A percentile compares a stretch with the other conserved stretches of the same genome.
phyloP scores from a whole-genome alignment of 176 grass and related monocot genomes.

The Leersia perrieri region DNA sequence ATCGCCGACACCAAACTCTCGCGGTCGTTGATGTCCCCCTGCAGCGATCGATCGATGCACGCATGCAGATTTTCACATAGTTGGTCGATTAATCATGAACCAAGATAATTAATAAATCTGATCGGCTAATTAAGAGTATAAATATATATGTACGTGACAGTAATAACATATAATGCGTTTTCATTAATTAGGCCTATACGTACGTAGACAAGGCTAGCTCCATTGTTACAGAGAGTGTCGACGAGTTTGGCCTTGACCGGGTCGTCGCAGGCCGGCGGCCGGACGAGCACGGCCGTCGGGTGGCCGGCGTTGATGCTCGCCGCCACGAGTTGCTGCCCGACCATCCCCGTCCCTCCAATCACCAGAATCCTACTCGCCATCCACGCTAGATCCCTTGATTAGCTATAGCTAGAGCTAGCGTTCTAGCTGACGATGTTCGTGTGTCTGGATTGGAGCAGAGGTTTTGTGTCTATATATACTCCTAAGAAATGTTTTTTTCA shows the following conservation, averaged over 20 bases:
- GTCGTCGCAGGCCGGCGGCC: background rate
- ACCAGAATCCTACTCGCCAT: slow-evolving; percentile 29
- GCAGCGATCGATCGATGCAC: background rate
- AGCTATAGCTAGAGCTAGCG: too few relatives aligned
- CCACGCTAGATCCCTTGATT: too few relatives aligned
- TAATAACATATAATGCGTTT: too few relatives aligned
- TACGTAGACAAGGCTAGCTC: slow-evolving; percentile 1
- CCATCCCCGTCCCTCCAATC: slow-evolving; percentile 31
- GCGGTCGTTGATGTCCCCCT: slow-evolving; percentile 40
- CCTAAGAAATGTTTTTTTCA: too few relatives aligned
- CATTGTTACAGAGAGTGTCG: background rate
- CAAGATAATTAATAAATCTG: too few relatives aligned
- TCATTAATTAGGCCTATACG: background rate
- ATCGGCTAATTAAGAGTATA: too few relatives aligned
- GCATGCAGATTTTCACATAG: too few relatives aligned
- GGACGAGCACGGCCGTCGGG: slow-evolving; percentile 31
- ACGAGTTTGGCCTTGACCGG: slow-evolving; percentile 13
- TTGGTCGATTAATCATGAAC: too few relatives aligned
- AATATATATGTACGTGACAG: too few relatives aligned
- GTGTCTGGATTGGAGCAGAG: too few relatives aligned
- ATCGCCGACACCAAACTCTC: slow-evolving; percentile 35
- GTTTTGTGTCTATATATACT: too few relatives aligned
- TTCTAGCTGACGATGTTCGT: too few relatives aligned
- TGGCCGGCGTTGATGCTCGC: slow-evolving; percentile 31
- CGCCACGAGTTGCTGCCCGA: slow-evolving; percentile 32